Percentiles rank a stretch among this genome's conserved stretches.
phyloP scores from a whole-genome alignment of 768 basidiomycete genomes.

The Leccinellum albellum region DNA sequence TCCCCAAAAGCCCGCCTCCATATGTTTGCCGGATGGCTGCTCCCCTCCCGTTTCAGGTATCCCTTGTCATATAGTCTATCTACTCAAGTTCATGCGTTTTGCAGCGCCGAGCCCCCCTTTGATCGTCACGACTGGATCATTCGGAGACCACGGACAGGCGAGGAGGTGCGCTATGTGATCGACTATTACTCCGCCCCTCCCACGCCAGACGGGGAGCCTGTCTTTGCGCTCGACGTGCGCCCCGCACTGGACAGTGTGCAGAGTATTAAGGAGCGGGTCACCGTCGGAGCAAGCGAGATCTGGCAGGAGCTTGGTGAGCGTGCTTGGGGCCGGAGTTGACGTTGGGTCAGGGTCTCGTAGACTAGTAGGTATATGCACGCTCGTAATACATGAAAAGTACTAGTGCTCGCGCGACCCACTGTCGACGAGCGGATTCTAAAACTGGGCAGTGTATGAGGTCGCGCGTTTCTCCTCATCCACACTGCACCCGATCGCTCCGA shows the following conservation, averaged over 20 bases:
- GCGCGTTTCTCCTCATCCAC: slow-evolving; percentile 1
- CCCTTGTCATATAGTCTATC: slow-evolving; percentile 23
- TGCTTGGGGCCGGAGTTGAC: slow-evolving; percentile 23
- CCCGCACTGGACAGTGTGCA: slow-evolving; percentile 86
- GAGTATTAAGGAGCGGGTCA: slow-evolving; percentile 71
- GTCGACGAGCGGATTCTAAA: slow-evolving; percentile 7
- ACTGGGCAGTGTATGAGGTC: slow-evolving; percentile 15
- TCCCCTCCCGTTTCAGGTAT: slow-evolving; percentile 89
- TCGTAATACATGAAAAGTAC: slow-evolving; percentile 1
- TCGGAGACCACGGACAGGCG: slow-evolving; percentile 70
- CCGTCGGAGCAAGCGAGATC: slow-evolving; percentile 62
- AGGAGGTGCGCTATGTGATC: slow-evolving; percentile 92
- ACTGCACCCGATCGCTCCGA: slow-evolving; percentile 5
- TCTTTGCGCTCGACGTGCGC: slow-evolving; percentile 92
- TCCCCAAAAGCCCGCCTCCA: slow-evolving; percentile 92
- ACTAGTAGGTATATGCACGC: slow-evolving; percentile 1
- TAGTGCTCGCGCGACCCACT: too few species aligned
- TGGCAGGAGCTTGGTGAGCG: slow-evolving; percentile 46
- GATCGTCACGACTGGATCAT: slow-evolving; percentile 99
- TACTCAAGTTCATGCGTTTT: slow-evolving; percentile 2
- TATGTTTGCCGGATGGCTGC: slow-evolving; percentile 82
- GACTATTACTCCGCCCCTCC: slow-evolving; percentile 97
- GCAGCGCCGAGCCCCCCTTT: slow-evolving; percentile 87
- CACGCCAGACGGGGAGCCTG: slow-evolving; percentile 86
- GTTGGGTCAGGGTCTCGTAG: background rate